A percentile compares a stretch with the other conserved stretches of the same genome.
These are phyloP conservation scores for Leptomonas pyrrhocoris DNA, from an alignment of 208 protist species.

Conservation along the genomic window DNA sequence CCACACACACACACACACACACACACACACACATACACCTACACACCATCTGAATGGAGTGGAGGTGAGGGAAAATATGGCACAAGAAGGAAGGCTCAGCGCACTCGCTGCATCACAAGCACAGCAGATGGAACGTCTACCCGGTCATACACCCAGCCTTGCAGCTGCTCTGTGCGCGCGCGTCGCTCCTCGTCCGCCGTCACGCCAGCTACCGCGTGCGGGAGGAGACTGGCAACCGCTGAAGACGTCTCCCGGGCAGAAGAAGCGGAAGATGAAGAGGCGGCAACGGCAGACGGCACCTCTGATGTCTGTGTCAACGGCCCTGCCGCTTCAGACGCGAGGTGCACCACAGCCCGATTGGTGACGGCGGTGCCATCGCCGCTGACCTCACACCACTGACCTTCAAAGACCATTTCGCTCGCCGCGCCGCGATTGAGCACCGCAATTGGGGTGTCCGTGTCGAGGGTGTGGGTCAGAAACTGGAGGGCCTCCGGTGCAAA, in stretches of 20 bases:
- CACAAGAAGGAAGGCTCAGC: background rate
- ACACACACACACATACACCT: no score
- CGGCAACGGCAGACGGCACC: background rate
- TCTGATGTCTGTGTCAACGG: background rate
- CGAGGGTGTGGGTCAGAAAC: constrained; percentile 48
- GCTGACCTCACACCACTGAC: constrained; percentile 53
- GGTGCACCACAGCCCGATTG: constrained; percentile 58
- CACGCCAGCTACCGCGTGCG: constrained; percentile 56
- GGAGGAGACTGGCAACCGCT: constrained; percentile 67
- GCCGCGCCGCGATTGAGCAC: constrained; percentile 41
- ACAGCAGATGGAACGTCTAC: constrained; percentile 51
- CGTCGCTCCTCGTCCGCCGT: constrained; percentile 67
- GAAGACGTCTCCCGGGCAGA: background rate
- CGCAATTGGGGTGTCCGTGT: constrained; percentile 52
- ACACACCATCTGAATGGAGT: no score
- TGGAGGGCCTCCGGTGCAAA: constrained; percentile 45
- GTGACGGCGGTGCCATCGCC: constrained; percentile 15
- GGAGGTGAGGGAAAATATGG: no score
- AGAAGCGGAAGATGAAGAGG: background rate
- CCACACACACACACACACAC: no score
- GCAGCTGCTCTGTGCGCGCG: constrained; percentile 25
- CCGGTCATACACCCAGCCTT: constrained; percentile 47
- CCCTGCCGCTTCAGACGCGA: constrained; percentile 9
- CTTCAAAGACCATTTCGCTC: constrained; percentile 61
- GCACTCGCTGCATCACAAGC: constrained; percentile 30